Evolutionary conservation across 805 yeast species (phyloP).

Genomic region (Clavispora vitiphila): DNA sequence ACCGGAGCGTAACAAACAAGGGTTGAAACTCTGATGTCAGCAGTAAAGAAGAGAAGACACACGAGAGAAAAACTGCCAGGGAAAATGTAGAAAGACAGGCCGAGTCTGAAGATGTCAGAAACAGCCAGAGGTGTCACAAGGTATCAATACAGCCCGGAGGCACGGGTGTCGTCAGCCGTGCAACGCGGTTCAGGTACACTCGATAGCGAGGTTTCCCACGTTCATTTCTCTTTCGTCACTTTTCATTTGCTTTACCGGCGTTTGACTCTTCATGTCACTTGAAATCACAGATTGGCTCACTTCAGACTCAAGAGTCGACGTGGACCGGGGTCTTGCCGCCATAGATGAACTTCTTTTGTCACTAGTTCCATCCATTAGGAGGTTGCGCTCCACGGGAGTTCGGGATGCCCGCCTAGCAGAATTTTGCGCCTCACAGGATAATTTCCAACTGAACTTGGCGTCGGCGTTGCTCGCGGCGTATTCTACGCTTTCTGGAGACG

Average conservation of each 20-base stretch:
- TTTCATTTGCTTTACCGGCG: too few species aligned
- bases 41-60: too few species aligned
- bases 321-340: conserved; percentile 5
- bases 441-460: conserved; percentile 48
- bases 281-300: conserved; percentile 2
- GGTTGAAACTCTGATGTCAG: too few species aligned
- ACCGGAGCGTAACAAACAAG: too few species aligned
- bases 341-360: conserved; percentile 8
- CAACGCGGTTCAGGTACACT: too few species aligned
- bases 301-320: conserved; percentile 3
- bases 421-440: conserved; percentile 47
- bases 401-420: conserved; percentile 12
- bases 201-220: too few species aligned
- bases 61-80: too few species aligned
- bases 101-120: background rate
- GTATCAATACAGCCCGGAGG: background rate
- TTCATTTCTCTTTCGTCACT: background rate
- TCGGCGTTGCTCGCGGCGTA: conserved; percentile 26
- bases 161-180: background rate
- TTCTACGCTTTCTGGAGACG: conserved; percentile 2
- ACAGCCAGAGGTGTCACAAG: background rate
- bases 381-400: conserved; percentile 5
- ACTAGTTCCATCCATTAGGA: conserved; percentile 9
- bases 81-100: too few species aligned
- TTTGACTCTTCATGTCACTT: background rate